Conservation (phyloP, 2,329 filamentous ascomycete species). For the Paecilomyces formosus region DNA sequence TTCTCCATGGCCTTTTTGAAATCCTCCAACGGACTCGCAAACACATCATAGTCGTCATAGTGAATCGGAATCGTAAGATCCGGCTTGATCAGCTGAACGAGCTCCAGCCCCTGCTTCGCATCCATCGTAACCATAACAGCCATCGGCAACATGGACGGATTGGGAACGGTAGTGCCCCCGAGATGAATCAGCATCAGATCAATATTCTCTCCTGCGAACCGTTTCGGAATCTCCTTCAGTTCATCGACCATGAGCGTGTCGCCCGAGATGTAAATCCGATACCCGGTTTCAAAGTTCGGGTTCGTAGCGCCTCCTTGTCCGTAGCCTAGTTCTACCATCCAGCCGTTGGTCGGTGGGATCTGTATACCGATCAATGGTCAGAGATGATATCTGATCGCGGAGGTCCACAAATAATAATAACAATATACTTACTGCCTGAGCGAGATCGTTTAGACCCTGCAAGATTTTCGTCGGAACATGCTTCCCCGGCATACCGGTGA, state of each 20-base stretch:
- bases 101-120: constrained; percentile 52
- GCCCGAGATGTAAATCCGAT: constrained; percentile 59
- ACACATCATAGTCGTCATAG: constrained; percentile 58
- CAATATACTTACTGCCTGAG: constrained; percentile 32
- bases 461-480: constrained; percentile 47
- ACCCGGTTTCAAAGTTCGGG: constrained; percentile 39
- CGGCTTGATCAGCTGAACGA: constrained; percentile 53
- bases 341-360: constrained; percentile 59
- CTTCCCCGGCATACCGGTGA: constrained; percentile 59
- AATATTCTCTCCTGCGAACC: constrained; percentile 48
- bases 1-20: constrained; percentile 51
- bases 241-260: constrained; percentile 59
- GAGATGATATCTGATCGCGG: too few species aligned
- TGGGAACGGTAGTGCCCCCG: constrained; percentile 59
- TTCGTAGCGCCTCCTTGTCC: constrained; percentile 8
- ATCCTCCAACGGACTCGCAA: constrained; percentile 51
- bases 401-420: not conserved
- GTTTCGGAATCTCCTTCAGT: constrained; percentile 52
- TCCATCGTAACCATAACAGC: constrained; percentile 69
- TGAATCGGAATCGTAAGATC: constrained; percentile 58
- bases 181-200: constrained; percentile 62
- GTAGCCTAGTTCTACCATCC: constrained; percentile 58
- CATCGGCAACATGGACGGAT: constrained; percentile 50
- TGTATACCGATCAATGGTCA: constrained; percentile 23
- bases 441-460: constrained; percentile 39